Evolutionary conservation across 208 protist species (phyloP).

Genomic region (Leishmania amazonensis): DNA sequence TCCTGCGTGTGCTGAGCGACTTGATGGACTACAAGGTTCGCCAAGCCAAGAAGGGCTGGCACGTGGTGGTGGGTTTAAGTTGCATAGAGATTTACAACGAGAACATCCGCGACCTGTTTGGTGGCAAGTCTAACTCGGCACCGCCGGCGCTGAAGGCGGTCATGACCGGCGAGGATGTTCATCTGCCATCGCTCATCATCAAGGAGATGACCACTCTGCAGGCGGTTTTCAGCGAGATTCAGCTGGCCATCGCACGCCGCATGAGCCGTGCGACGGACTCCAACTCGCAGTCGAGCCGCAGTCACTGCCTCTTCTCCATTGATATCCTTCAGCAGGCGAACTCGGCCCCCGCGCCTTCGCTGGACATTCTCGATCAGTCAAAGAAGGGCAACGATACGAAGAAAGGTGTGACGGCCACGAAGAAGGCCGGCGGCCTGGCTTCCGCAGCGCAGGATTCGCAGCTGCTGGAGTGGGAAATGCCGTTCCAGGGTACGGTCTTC

Average conservation of each 20-base stretch:
- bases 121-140: constrained; percentile 41
- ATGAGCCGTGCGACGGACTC: constrained; percentile 73
- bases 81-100: constrained; percentile 92
- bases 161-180: constrained; percentile 76
- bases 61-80: constrained; percentile 82
- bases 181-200: constrained; percentile 66
- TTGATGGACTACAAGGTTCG: constrained; percentile 74
- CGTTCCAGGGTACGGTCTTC: constrained; percentile 75
- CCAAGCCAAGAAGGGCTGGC: constrained; percentile 61
- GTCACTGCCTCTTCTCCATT: constrained; percentile 92
- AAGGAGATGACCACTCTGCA: constrained; percentile 69
- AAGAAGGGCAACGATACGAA: constrained; percentile 33
- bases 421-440: constrained; percentile 11
- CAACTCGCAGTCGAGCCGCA: constrained; percentile 90
- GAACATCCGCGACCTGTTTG: constrained; percentile 84
- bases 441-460: constrained; percentile 9
- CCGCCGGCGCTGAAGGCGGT: constrained; percentile 80
- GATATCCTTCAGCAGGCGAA: constrained; percentile 86
- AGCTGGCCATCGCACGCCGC: constrained; percentile 70
- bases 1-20: constrained; percentile 86
- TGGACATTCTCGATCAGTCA: constrained; percentile 52
- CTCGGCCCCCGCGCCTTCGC: constrained; percentile 63
- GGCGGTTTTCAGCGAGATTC: constrained; percentile 73
- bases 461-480: constrained; percentile 59
- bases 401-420: constrained; percentile 15